These are phyloP conservation scores for Xylaria intraflava DNA, from an alignment of 495 filamentous ascomycete species.

Conservation along the genomic window DNA sequence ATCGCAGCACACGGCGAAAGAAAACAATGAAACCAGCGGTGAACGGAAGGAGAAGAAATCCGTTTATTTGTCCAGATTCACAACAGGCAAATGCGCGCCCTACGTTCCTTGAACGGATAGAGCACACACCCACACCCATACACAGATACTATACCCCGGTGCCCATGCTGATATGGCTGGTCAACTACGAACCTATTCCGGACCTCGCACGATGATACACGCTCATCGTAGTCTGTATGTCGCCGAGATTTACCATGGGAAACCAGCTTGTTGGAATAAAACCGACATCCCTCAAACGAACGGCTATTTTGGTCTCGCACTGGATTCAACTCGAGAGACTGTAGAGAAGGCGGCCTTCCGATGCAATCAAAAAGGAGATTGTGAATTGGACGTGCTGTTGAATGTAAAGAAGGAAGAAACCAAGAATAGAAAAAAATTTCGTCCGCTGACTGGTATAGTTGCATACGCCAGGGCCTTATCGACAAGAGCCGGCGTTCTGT, in stretches of 20 bases:
- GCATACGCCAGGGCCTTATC: not conserved
- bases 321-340: conserved; percentile 25
- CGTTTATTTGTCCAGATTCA: too few relatives aligned
- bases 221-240: conserved; percentile 21
- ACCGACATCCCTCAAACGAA: conserved; percentile 30
- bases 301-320: conserved; percentile 28
- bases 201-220: too few relatives aligned
- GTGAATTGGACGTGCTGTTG: conserved; percentile 26
- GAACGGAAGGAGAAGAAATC: too few relatives aligned
- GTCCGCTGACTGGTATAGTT: not conserved
- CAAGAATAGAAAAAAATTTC: not conserved
- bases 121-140: too few relatives aligned
- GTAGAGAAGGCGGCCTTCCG: conserved; percentile 14
- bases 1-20: too few relatives aligned
- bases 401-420: conserved; percentile 19
- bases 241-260: conserved; percentile 30
- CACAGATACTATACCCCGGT: too few relatives aligned
- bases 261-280: conserved; percentile 18
- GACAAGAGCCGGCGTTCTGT: too few relatives aligned
- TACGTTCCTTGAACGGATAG: too few relatives aligned
- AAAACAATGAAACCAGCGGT: too few relatives aligned
- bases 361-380: conserved; percentile 20
- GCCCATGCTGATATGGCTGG: too few relatives aligned
- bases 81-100: too few relatives aligned
- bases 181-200: too few relatives aligned